Evolutionary conservation across 1,139 yeast species (phyloP).

Genomic region (Kluyveromyces marxianus): DNA sequence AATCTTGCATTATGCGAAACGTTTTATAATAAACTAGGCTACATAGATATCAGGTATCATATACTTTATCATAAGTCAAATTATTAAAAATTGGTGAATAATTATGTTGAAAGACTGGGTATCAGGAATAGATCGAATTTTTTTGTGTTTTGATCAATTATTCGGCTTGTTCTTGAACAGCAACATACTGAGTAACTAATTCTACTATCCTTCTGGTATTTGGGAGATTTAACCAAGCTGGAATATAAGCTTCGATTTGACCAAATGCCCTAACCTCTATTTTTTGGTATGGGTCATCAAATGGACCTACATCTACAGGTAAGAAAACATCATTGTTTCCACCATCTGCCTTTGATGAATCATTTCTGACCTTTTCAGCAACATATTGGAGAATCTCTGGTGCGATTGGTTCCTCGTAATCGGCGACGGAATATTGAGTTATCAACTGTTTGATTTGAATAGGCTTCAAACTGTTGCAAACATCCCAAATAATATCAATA

Average conservation of each 20-base stretch:
- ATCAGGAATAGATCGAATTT: no score
- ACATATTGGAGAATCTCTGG: conserved; percentile 76
- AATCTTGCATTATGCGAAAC: no score
- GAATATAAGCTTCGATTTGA: conserved; percentile 92
- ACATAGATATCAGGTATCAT: no score
- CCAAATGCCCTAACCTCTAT: conserved; percentile 80
- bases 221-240: conserved; percentile 89
- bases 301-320: conserved; percentile 65
- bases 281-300: conserved; percentile 80
- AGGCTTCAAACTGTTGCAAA: conserved; percentile 90
- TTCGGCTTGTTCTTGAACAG: conserved; percentile 28
- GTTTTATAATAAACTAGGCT: no score
- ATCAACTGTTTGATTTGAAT: conserved; percentile 89
- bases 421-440: conserved; percentile 85
- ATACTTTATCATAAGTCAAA: no score
- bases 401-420: conserved; percentile 90
- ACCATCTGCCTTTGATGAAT: conserved; percentile 41
- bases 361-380: conserved; percentile 69
- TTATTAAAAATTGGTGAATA: no score
- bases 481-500: conserved; percentile 86
- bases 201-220: conserved; percentile 83
- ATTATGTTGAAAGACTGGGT: no score
- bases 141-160: background rate
- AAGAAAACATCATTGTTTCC: conserved; percentile 48
- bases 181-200: conserved; percentile 76